Evolutionary conservation across 371 early-diverging fungal species (phyloP).

Genomic region (Mucor irregularis): DNA sequence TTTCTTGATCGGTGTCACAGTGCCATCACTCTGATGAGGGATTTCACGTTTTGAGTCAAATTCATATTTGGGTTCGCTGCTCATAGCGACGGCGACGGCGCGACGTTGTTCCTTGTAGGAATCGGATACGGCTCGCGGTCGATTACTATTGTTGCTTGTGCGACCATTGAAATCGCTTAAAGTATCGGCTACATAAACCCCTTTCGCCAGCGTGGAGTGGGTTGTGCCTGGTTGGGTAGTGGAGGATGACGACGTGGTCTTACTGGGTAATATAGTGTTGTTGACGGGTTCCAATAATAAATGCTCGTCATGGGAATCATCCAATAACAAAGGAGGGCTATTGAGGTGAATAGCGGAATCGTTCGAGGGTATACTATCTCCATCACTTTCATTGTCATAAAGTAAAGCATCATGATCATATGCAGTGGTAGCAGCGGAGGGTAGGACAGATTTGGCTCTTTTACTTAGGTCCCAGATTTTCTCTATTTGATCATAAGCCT

Average conservation of each 20-base stretch:
- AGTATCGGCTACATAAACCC: no score
- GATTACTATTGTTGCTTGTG: constrained; percentile 7
- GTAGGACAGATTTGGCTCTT: constrained; percentile 5
- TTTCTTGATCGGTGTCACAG: constrained; percentile 9
- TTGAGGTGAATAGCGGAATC: constrained; percentile 16
- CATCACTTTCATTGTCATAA: not conserved
- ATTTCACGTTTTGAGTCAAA: not conserved
- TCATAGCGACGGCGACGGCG: not conserved
- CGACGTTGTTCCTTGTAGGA: not conserved
- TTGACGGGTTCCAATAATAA: not conserved
- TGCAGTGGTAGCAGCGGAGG: not conserved
- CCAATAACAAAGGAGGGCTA: not conserved
- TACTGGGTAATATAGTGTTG: not conserved
- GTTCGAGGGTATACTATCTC: constrained; percentile 1
- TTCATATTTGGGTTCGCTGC: constrained; percentile 1
- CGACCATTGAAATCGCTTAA: no score
- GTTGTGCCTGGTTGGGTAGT: no score
- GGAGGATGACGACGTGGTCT: no score
- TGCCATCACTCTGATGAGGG: not conserved
- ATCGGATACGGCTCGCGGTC: constrained; percentile 23
- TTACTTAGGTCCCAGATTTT: constrained; percentile 63
- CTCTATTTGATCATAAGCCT: constrained; percentile 69
- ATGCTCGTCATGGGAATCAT: not conserved
- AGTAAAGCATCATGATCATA: not conserved
- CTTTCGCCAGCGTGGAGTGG: no score